A percentile compares a stretch with the other conserved stretches of the same genome.
Evolutionary conservation across 164 flowering plant species (phyloP).

Genomic region (Macadamia tetraphylla): DNA sequence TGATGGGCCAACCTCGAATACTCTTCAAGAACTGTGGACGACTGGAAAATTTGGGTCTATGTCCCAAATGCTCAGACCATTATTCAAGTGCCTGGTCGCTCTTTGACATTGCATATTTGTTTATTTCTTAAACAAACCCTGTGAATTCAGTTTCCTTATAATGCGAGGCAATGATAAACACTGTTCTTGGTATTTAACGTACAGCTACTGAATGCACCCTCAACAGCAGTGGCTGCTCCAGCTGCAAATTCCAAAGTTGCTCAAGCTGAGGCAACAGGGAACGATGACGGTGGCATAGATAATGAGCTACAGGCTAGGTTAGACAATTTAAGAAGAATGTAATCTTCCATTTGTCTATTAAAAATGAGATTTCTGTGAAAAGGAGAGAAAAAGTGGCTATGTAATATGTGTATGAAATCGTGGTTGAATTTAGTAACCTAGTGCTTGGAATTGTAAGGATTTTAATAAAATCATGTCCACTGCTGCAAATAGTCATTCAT

Average conservation of each 20-base stretch:
- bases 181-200: not conserved
- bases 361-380: not conserved
- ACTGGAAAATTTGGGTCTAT: too few relatives aligned
- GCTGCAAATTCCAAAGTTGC: slow-evolving; percentile 54
- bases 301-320: slow-evolving; percentile 49
- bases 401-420: not conserved
- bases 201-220: slow-evolving; percentile 77
- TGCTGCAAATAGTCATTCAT: too few relatives aligned
- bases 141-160: too few relatives aligned
- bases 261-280: slow-evolving; percentile 43
- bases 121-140: not conserved
- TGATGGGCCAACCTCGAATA: too few relatives aligned
- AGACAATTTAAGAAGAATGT: slow-evolving; percentile 44
- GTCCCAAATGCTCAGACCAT: too few relatives aligned
- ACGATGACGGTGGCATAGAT: slow-evolving; percentile 33
- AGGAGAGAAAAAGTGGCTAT: not conserved
- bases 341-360: not conserved
- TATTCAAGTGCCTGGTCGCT: too few relatives aligned
- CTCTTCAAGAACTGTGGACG: too few relatives aligned
- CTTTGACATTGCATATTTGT: not conserved
- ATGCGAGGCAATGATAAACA: too few relatives aligned
- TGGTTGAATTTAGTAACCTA: not conserved
- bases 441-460: too few relatives aligned
- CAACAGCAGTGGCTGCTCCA: slow-evolving; percentile 59
- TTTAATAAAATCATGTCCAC: too few relatives aligned